Percentiles rank a stretch among this genome's conserved stretches.
phyloP scores from a whole-genome alignment of 768 basidiomycete genomes.

The Lentinula detonsa region DNA sequence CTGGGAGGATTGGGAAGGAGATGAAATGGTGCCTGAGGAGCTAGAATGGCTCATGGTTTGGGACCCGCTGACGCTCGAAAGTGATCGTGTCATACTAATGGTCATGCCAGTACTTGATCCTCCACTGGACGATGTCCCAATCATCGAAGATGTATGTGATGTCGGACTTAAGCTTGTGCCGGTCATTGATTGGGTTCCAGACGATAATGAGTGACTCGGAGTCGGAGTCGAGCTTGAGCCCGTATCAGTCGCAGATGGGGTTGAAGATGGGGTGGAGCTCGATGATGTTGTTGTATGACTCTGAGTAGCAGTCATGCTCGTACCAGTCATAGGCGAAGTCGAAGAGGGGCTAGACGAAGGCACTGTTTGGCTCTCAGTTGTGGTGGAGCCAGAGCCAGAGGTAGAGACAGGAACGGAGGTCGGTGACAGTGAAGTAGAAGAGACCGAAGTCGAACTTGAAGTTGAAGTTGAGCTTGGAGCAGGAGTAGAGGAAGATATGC shows the following conservation, averaged over 20 bases:
- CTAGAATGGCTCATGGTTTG: neutral
- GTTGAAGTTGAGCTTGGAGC: neutral
- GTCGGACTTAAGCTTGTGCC: neutral
- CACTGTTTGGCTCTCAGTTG: neutral
- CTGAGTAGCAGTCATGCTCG: neutral
- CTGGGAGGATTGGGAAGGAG: neutral
- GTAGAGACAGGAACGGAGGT: neutral
- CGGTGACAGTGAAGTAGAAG: neutral
- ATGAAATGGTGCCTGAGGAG: neutral
- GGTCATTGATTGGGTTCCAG: neutral
- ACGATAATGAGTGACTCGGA: neutral
- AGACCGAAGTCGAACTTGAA: neutral
- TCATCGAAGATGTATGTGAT: neutral
- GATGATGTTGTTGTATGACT: neutral
- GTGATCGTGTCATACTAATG: neutral
- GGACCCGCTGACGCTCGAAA: neutral
- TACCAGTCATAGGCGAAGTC: neutral
- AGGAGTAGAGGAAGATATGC: neutral
- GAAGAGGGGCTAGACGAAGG: neutral
- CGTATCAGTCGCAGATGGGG: neutral
- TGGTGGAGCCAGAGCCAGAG: neutral
- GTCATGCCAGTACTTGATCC: neutral
- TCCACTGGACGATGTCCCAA: neutral
- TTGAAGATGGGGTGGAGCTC: neutral
- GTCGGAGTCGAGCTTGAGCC: neutral